A percentile compares a stretch with the other conserved stretches of the same genome.
These are phyloP conservation scores for Apiotrichum sp. DNA, from an alignment of 1,284 basidiomycete genomes.

Conservation along the genomic window DNA sequence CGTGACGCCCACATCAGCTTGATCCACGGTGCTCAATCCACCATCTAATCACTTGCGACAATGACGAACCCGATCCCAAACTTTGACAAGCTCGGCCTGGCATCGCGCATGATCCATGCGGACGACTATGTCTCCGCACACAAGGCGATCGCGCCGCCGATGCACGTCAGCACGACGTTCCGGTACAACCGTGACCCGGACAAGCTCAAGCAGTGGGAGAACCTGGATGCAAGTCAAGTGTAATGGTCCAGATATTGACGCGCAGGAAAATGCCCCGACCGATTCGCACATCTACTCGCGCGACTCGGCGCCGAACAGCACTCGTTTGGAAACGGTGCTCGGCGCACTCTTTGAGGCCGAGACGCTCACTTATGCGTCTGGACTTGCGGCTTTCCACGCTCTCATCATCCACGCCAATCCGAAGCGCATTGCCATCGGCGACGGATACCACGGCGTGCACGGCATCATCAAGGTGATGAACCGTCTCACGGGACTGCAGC, in stretches of 20 bases:
- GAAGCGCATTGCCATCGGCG: constrained; percentile 69
- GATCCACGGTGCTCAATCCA: no score
- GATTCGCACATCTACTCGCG: constrained; percentile 25
- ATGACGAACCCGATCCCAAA: no score
- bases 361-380: constrained; percentile 64
- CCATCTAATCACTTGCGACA: no score
- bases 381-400: constrained; percentile 63
- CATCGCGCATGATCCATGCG: constrained; percentile 20
- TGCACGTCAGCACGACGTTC: constrained; percentile 27
- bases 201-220: constrained; percentile 13
- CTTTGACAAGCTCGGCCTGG: background rate
- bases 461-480: constrained; percentile 61
- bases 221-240: constrained; percentile 17
- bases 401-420: constrained; percentile 51
- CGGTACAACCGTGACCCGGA: constrained; percentile 18
- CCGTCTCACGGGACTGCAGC: constrained; percentile 17
- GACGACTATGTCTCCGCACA: constrained; percentile 18
- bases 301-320: constrained; percentile 21
- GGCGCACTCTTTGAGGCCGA: constrained; percentile 49
- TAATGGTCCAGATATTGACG: no score
- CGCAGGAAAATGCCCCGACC: constrained; percentile 5
- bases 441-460: constrained; percentile 76
- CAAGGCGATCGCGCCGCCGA: constrained; percentile 23
- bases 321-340: constrained; percentile 18
- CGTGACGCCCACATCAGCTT: no score